Evolutionary conservation across 179 eudicot species (phyloP).

Genomic region (Kewa caespitosa): DNA sequence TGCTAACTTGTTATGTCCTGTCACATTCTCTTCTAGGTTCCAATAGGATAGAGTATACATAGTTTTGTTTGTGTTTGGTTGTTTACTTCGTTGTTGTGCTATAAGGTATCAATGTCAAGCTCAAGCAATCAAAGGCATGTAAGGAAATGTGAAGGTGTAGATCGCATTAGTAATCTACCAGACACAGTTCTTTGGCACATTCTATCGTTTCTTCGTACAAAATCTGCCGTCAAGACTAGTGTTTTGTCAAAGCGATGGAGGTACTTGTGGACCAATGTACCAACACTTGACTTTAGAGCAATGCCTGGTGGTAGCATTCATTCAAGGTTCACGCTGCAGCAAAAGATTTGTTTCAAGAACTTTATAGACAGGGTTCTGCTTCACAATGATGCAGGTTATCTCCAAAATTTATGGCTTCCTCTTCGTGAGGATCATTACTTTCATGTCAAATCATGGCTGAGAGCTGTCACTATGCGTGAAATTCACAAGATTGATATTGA

Average conservation of each 20-base stretch:
- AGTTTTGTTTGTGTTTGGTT: not conserved
- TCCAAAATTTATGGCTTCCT: conserved; percentile 6
- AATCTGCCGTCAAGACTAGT: conserved; percentile 25
- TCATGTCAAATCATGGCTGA: conserved; percentile 11
- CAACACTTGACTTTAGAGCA: conserved; percentile 18
- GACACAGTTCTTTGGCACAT: conserved; percentile 19
- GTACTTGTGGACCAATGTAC: conserved; percentile 20
- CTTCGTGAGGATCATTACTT: not conserved
- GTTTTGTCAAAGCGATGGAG: conserved; percentile 27
- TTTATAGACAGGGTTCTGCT: conserved; percentile 20
- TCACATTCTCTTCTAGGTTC: no score
- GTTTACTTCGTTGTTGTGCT: not conserved
- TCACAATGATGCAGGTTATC: conserved; percentile 13
- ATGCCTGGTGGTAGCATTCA: not conserved
- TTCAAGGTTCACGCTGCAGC: not conserved
- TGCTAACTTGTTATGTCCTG: no score
- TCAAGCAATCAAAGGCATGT: not conserved
- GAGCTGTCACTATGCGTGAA: conserved; percentile 12
- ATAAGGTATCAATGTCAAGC: not conserved
- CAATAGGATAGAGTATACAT: not conserved
- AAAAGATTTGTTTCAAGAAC: conserved; percentile 6
- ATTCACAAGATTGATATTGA: conserved; percentile 16
- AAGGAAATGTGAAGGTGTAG: not conserved
- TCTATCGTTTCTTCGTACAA: conserved; percentile 23
- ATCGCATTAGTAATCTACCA: conserved; percentile 23